A percentile compares a stretch with the other conserved stretches of the same genome.
These are phyloP conservation scores for Schizosaccharomyces lindneri DNA, from an alignment of 805 yeast species.

Conservation along the genomic window DNA sequence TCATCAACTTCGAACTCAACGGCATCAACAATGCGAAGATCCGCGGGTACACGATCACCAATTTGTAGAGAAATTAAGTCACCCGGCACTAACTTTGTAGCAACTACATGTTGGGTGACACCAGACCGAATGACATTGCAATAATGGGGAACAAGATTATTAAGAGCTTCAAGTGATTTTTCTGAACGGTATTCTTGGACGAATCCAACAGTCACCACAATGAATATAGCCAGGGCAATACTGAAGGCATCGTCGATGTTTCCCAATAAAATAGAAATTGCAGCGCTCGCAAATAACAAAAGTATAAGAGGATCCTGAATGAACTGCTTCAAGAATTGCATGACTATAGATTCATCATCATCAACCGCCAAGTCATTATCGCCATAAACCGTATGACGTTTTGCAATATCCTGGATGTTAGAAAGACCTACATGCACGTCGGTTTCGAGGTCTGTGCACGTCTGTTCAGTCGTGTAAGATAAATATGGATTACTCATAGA, in stretches of 20 bases:
- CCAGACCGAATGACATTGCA: slow-evolving; percentile 77
- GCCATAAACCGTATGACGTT: slow-evolving; percentile 56
- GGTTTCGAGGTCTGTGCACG: not conserved
- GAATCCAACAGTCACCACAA: slow-evolving; percentile 82
- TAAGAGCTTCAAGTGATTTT: slow-evolving; percentile 76
- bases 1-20: slow-evolving; percentile 74
- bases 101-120: slow-evolving; percentile 22
- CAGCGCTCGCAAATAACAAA: slow-evolving; percentile 72
- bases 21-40: slow-evolving; percentile 53
- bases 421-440: not conserved
- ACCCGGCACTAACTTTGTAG: slow-evolving; percentile 55
- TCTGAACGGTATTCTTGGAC: slow-evolving; percentile 93
- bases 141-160: slow-evolving; percentile 85
- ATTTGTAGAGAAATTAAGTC: slow-evolving; percentile 71
- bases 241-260: slow-evolving; percentile 88
- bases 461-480: not conserved
- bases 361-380: slow-evolving; percentile 51
- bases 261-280: slow-evolving; percentile 73
- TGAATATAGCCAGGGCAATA: slow-evolving; percentile 70
- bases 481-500: not conserved
- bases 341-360: slow-evolving; percentile 38
- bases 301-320: slow-evolving; percentile 79
- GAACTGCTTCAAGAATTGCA: slow-evolving; percentile 56
- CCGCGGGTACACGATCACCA: slow-evolving; percentile 95
- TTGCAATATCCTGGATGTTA: slow-evolving; percentile 42